Conservation (phyloP, 225 moss, liverwort and hornwort species). For the Polytrichum formosum region DNA sequence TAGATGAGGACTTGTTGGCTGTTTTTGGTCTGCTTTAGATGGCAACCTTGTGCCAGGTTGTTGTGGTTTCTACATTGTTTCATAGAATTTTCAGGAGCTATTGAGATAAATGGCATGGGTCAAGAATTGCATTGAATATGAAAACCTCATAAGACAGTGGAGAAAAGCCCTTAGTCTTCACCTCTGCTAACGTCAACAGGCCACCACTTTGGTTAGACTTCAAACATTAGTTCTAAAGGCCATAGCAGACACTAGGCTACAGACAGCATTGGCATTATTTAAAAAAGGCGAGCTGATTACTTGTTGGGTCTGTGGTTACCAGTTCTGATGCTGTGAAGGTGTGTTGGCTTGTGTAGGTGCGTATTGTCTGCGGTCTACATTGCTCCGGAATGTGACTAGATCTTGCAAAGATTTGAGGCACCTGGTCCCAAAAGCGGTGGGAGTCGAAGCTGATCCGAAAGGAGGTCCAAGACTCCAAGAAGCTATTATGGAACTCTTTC, state of each 20-base stretch:
- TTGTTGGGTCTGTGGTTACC: background rate
- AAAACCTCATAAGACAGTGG: too few relatives aligned
- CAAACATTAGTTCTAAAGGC: too few relatives aligned
- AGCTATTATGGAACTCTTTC: conserved; percentile 72
- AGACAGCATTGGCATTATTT: background rate
- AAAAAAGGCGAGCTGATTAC: background rate
- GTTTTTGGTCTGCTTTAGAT: too few relatives aligned
- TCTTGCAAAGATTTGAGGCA: conserved; percentile 73
- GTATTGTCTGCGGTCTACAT: conserved; percentile 66
- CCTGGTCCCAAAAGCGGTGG: conserved; percentile 71
- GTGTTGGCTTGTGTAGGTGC: conserved; percentile 27
- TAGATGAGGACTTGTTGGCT: too few relatives aligned
- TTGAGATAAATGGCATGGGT: too few relatives aligned
- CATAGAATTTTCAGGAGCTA: too few relatives aligned
- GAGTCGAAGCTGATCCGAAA: conserved; percentile 76
- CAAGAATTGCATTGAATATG: too few relatives aligned
- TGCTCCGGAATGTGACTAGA: conserved; percentile 64
- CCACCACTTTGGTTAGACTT: too few relatives aligned
- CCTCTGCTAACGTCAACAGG: too few relatives aligned
- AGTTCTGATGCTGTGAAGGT: background rate
- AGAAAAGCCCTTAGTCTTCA: too few relatives aligned
- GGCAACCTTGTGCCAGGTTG: background rate
- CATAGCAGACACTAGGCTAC: background rate
- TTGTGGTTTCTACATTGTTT: background rate
- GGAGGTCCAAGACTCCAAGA: conserved; percentile 77